Conservation (phyloP, 164 flowering plant species). For the Piper longum region DNA sequence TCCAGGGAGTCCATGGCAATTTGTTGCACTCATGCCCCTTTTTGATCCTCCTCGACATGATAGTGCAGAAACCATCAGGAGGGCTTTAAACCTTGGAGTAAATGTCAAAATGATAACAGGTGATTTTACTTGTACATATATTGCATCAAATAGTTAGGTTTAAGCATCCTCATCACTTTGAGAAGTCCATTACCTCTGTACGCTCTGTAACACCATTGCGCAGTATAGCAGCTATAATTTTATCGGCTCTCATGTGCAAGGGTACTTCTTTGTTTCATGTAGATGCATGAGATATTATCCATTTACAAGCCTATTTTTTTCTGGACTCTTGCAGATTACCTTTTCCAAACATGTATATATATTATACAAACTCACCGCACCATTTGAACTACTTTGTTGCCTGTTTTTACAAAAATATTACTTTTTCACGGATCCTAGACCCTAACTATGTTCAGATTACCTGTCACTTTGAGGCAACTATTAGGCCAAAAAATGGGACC, state of each 20-base stretch:
- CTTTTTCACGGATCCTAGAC: too few species aligned
- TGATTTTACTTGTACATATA: constrained; percentile 8
- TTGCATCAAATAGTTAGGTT: background rate
- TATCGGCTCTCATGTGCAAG: background rate
- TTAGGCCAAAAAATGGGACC: too few species aligned
- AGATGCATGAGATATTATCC: background rate
- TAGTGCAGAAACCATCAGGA: constrained; percentile 95
- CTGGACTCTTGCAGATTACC: too few species aligned
- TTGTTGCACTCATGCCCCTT: constrained; percentile 85
- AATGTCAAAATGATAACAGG: constrained; percentile 99
- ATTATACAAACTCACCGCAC: too few species aligned
- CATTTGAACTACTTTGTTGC: too few species aligned
- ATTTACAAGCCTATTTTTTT: too few species aligned
- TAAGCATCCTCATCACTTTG: background rate
- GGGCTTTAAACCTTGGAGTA: constrained; percentile 92
- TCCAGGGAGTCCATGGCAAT: constrained; percentile 92
- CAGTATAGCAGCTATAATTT: too few species aligned
- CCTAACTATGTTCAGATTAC: too few species aligned
- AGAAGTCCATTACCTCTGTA: background rate
- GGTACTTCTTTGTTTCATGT: too few species aligned
- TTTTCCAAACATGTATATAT: too few species aligned
- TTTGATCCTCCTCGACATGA: constrained; percentile 98
- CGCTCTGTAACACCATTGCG: background rate
- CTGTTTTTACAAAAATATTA: too few species aligned
- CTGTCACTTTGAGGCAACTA: too few species aligned